Evolutionary conservation across 768 basidiomycete species (phyloP).

Genomic region (Mycena albidolilacea): DNA sequence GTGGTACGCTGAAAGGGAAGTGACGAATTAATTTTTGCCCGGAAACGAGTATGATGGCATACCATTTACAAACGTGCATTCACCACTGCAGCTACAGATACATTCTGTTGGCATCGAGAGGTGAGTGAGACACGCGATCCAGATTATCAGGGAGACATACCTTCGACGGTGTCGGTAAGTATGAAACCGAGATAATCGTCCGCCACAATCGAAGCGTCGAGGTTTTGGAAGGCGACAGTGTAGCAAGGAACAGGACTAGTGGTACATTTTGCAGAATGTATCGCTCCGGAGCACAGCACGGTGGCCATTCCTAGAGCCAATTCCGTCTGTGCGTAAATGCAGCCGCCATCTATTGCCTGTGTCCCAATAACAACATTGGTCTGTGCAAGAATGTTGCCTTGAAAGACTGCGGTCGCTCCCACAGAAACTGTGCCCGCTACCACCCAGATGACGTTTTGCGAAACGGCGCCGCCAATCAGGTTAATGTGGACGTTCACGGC

Average conservation of each 20-base stretch:
- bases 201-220: slow-evolving; percentile 28
- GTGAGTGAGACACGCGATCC: neutral
- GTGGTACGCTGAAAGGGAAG: slow-evolving; percentile 4
- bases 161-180: slow-evolving; percentile 33
- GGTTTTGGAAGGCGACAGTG: slow-evolving; percentile 28
- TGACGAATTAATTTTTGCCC: too few relatives aligned
- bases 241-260: slow-evolving; percentile 12
- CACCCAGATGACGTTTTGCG: slow-evolving; percentile 21
- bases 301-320: slow-evolving; percentile 17
- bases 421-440: slow-evolving; percentile 1
- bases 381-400: slow-evolving; percentile 21
- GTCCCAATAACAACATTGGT: slow-evolving; percentile 10
- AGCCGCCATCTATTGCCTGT: slow-evolving; percentile 3
- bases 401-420: slow-evolving; percentile 10
- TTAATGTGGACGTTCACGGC: slow-evolving; percentile 15
- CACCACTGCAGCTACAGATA: slow-evolving; percentile 17
- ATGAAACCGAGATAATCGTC: slow-evolving; percentile 32
- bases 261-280: slow-evolving; percentile 8
- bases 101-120: slow-evolving; percentile 19
- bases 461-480: slow-evolving; percentile 14
- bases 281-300: slow-evolving; percentile 12
- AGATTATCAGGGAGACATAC: neutral
- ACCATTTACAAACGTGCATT: too few relatives aligned
- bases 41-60: too few relatives aligned
- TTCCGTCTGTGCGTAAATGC: slow-evolving; percentile 21